Percentiles rank a stretch among this genome's conserved stretches.
These are phyloP conservation scores for Fagus crenata DNA, from an alignment of 306 rosid genomes.

Conservation along the genomic window DNA sequence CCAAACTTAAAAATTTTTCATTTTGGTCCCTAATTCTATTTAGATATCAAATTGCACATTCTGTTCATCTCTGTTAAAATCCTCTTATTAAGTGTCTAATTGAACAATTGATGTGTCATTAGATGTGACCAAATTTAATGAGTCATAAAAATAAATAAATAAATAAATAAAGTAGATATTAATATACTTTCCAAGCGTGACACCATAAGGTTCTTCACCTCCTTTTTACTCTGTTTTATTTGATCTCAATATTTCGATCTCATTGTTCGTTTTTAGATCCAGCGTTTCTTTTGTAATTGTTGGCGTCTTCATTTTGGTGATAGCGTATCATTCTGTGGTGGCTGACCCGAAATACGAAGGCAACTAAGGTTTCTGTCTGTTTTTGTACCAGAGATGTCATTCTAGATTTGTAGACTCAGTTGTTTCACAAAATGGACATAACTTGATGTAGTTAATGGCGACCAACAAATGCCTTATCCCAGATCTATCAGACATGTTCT, in stretches of 20 bases:
- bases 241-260: not conserved
- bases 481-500: too few species aligned
- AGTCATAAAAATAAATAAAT: too few species aligned
- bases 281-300: constrained; percentile 13
- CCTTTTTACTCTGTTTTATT: not conserved
- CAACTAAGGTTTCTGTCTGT: constrained; percentile 39
- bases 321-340: constrained; percentile 82
- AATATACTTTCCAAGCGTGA: not conserved
- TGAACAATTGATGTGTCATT: too few species aligned
- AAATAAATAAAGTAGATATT: too few species aligned
- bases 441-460: constrained; percentile 13
- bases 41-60: too few species aligned
- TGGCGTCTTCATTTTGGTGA: constrained; percentile 81
- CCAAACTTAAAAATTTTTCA: too few species aligned
- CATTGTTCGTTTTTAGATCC: constrained; percentile 7
- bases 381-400: constrained; percentile 22
- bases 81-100: too few species aligned
- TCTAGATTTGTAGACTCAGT: constrained; percentile 36
- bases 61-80: too few species aligned
- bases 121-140: too few species aligned
- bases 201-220: not conserved
- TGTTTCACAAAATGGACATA: constrained; percentile 28
- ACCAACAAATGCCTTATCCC: too few species aligned
- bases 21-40: too few species aligned
- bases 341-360: constrained; percentile 87